phyloP scores from a whole-genome alignment of 2,329 filamentous ascomycete species.

The Pseudocercospora musae region DNA sequence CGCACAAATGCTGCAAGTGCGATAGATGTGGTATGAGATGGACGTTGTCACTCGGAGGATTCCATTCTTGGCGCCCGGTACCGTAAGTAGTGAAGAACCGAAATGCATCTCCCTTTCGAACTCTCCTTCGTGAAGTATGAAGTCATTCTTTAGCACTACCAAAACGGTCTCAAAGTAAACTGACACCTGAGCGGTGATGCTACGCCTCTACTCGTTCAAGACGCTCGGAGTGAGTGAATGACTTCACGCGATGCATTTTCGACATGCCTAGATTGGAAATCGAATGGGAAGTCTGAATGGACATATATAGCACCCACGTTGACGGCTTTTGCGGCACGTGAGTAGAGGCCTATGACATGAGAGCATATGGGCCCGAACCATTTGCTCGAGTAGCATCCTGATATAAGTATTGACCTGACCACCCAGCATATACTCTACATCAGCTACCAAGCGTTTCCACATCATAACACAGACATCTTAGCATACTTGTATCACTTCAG shows the following conservation, averaged over 20 bases:
- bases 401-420: background rate
- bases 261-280: background rate
- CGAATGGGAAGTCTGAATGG: background rate
- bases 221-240: background rate
- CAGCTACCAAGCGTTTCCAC: background rate
- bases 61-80: too few species aligned
- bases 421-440: background rate
- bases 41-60: background rate
- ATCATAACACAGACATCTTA: background rate
- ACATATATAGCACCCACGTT: background rate
- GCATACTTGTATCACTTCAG: background rate
- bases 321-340: background rate
- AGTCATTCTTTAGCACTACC: background rate
- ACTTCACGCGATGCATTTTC: background rate
- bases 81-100: too few species aligned
- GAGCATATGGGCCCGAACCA: background rate
- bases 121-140: background rate
- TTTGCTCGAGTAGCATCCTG: background rate
- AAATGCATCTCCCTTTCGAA: too few species aligned
- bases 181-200: background rate
- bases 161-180: background rate
- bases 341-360: background rate
- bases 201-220: background rate
- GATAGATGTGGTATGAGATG: background rate
- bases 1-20: background rate